Percentiles rank a stretch among this genome's conserved stretches.
Evolutionary conservation across 2,329 filamentous ascomycete genomes (phyloP).

Genomic region (Talaromyces rugulosus): DNA sequence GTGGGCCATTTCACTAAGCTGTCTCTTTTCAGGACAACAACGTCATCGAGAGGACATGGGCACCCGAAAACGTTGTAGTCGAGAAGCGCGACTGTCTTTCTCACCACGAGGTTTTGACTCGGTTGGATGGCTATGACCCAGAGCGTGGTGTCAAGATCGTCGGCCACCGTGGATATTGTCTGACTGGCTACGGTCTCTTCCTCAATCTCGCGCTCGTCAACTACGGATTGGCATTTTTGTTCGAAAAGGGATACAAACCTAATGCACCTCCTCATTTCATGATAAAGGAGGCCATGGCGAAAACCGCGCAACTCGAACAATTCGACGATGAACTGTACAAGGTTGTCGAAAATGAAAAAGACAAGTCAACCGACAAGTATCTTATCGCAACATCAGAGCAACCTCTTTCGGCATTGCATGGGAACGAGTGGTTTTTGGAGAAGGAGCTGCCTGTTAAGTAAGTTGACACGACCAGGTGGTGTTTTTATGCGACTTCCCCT

Average conservation of each 20-base stretch:
- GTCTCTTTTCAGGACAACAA: slow-evolving; percentile 65
- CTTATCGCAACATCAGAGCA: slow-evolving; percentile 86
- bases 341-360: slow-evolving; percentile 70
- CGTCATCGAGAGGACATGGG: slow-evolving; percentile 70
- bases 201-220: slow-evolving; percentile 91
- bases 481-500: background rate
- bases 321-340: slow-evolving; percentile 99
- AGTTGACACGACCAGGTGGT: slow-evolving; percentile 7
- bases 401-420: slow-evolving; percentile 87
- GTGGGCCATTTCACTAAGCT: background rate
- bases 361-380: slow-evolving; percentile 82
- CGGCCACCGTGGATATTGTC: slow-evolving; percentile 89
- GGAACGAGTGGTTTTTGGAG: slow-evolving; percentile 85
- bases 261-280: slow-evolving; percentile 91
- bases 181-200: slow-evolving; percentile 84
- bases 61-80: slow-evolving; percentile 67
- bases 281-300: slow-evolving; percentile 92
- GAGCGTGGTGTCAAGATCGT: slow-evolving; percentile 92
- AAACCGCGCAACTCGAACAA: slow-evolving; percentile 93
- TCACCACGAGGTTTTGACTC: slow-evolving; percentile 88
- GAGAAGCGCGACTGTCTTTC: slow-evolving; percentile 77
- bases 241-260: slow-evolving; percentile 72
- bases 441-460: slow-evolving; percentile 85
- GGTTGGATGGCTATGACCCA: slow-evolving; percentile 86
- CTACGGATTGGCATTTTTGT: slow-evolving; percentile 88